phyloP scores from a whole-genome alignment of 148 eudicot species.

The Chenopodium album region DNA sequence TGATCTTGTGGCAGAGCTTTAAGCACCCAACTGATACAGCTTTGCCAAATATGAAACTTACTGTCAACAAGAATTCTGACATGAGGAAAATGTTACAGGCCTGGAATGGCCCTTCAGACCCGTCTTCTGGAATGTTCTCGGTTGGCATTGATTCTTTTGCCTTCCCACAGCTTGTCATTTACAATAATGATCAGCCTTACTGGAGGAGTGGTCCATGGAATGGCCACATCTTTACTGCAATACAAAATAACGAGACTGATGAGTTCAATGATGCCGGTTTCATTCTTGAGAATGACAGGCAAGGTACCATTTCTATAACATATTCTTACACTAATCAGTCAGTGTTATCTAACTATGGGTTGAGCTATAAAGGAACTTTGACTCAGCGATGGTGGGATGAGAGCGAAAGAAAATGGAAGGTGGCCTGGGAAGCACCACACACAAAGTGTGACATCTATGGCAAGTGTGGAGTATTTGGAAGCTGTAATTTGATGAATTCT shows the following conservation, averaged over 20 bases:
- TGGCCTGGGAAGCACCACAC: neutral
- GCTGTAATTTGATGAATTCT: neutral
- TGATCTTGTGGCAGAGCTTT: constrained; percentile 40
- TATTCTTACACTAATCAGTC: constrained; percentile 7
- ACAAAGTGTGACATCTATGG: constrained; percentile 22
- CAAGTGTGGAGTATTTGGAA: constrained; percentile 25
- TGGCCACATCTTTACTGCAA: constrained; percentile 23
- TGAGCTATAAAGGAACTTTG: constrained; percentile 10
- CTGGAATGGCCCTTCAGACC: constrained; percentile 27
- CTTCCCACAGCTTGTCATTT: constrained; percentile 1
- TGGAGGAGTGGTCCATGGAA: constrained; percentile 33
- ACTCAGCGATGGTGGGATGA: constrained; percentile 12
- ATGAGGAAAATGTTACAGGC: constrained; percentile 15
- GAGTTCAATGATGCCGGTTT: constrained; percentile 7
- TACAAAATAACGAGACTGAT: neutral
- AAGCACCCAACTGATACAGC: constrained; percentile 44
- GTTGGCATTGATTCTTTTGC: constrained; percentile 4
- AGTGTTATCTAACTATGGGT: neutral
- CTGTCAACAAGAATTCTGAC: constrained; percentile 19
- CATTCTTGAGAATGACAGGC: constrained; percentile 14
- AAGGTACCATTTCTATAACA: constrained; percentile 8
- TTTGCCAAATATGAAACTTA: constrained; percentile 36
- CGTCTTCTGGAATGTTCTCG: constrained; percentile 23
- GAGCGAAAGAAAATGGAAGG: neutral
- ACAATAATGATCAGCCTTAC: neutral